Conservation (phyloP, 345 rosid species). For the Microthlaspi erraticum region DNA sequence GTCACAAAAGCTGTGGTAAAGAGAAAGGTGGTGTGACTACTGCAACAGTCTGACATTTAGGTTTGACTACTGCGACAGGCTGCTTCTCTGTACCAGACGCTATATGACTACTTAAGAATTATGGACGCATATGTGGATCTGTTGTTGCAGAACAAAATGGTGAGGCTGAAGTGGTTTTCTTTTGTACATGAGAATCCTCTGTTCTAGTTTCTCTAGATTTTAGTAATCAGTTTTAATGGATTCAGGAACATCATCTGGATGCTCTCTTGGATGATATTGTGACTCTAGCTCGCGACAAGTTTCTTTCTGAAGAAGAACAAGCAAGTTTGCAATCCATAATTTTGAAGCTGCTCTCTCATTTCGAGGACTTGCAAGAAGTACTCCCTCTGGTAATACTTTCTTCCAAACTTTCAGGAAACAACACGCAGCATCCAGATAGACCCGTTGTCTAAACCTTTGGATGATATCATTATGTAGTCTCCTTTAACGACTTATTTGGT, state of each 20-base stretch:
- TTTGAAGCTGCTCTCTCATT: constrained; percentile 74
- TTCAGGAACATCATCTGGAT: constrained; percentile 65
- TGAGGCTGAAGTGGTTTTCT: constrained; percentile 41
- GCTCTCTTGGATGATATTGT: constrained; percentile 63
- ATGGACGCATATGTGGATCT: constrained; percentile 84
- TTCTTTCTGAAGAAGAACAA: constrained; percentile 70
- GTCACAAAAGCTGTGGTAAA: constrained; percentile 26
- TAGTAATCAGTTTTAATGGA: not conserved
- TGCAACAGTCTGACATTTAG: constrained; percentile 30
- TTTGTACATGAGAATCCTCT: constrained; percentile 18
- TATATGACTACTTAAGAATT: constrained; percentile 71
- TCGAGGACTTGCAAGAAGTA: constrained; percentile 63
- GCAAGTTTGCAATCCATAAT: constrained; percentile 76
- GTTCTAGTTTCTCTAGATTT: constrained; percentile 21
- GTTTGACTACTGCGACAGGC: constrained; percentile 49
- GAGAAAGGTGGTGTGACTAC: constrained; percentile 16
- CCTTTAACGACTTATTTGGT: constrained; percentile 15
- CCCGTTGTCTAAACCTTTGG: not conserved
- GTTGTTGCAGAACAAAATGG: constrained; percentile 78
- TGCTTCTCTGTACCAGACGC: constrained; percentile 58
- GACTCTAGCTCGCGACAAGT: constrained; percentile 52
- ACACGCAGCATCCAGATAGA: not conserved
- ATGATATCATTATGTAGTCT: constrained; percentile 21
- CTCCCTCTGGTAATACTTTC: constrained; percentile 65
- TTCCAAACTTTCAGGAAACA: constrained; percentile 19